Base-by-base conservation (phyloP, 352 stramenopile genomes). In the Globisporangium canariense region DNA sequence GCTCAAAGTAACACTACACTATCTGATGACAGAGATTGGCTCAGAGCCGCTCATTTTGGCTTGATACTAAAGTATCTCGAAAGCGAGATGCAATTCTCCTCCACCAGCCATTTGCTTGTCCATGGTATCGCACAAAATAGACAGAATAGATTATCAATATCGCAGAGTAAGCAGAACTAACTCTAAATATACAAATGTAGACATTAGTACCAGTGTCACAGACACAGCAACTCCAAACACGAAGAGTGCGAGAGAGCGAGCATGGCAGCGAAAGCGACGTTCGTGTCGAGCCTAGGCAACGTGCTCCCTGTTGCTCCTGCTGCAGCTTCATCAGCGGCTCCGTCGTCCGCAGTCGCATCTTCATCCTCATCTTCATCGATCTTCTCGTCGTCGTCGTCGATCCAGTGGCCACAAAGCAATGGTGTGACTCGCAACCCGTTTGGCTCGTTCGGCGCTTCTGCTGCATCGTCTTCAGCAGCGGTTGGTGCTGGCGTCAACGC, bases 281-380 rank as follows among this genome's bases (percentile, higher is more conserved):
- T 83, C 67, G 74, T 78, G 56, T 83, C 77, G 18, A 79, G 69
- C 56, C 53, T 85, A 38, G 74, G 77, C 49, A 68, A 69, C 43
- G 73, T 71, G 47, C 57, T 82, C 8, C 22, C 38, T 16, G 64
- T 10, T 11, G 32, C 20, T 13, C 58, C 49, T 16, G 25, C 45
- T n/a, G 58, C 55, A 9, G 32, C 32, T 53, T 45, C 32, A 36
- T 52, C 47, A 51, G n/a, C 55, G 18, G 25, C 56, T 43, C 1
- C 51, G 13, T 22, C 56, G 16, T 46, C 58, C 28, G 55, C 46
- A 25, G 11, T 43, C 30, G 22, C 46, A 2, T 34, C 32, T 36
- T 36, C 62, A 13, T 22, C 46, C 1, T 52, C 36, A 28, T 34
- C 38, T 8, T 40, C 20, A 8, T 55, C 25, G 14, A 36, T 45